Percentiles rank a stretch among this genome's conserved stretches.
Evolutionary conservation across 305 asterid species (phyloP).

Genomic region (Fraxinus dipetala): DNA sequence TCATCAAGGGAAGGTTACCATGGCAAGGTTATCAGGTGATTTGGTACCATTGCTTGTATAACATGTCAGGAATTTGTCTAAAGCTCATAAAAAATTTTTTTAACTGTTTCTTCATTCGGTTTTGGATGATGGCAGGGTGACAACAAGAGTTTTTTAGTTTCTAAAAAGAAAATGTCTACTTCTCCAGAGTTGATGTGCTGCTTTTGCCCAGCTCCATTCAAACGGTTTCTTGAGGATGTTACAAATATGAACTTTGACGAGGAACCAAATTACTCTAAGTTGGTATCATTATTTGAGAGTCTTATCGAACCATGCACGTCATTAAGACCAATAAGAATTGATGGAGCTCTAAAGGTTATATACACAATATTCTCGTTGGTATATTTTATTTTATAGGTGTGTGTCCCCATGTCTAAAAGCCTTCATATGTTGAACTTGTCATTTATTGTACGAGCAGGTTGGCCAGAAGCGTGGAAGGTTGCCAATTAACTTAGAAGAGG

Average conservation of each 20-base stretch:
- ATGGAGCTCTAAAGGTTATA: conserved; percentile 89
- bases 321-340: conserved; percentile 83
- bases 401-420: neutral
- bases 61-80: conserved; percentile 18
- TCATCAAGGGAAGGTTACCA: conserved; percentile 90
- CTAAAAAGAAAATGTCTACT: conserved; percentile 94
- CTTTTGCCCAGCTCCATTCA: conserved; percentile 91
- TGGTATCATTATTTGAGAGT: conserved; percentile 73
- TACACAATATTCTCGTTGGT: neutral
- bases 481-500: conserved; percentile 91
- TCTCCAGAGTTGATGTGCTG: conserved; percentile 94
- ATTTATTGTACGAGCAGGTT: conserved; percentile 48
- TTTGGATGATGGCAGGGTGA: conserved; percentile 67
- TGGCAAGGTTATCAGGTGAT: conserved; percentile 98
- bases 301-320: conserved; percentile 81
- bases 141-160: conserved; percentile 97
- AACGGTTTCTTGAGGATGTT: conserved; percentile 84
- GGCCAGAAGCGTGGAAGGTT: conserved; percentile 97
- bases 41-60: conserved; percentile 15
- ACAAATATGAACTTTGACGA: conserved; percentile 92
- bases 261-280: conserved; percentile 88
- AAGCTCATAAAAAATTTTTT: neutral
- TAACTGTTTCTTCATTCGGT: conserved; percentile 15
- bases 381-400: conserved; percentile 3
- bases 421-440: conserved; percentile 10